Evolutionary conservation across 352 stramenopile species (phyloP), one percentile per base, ranked within the genome.

Genomic region (Aphanomyces stellatus): DNA sequence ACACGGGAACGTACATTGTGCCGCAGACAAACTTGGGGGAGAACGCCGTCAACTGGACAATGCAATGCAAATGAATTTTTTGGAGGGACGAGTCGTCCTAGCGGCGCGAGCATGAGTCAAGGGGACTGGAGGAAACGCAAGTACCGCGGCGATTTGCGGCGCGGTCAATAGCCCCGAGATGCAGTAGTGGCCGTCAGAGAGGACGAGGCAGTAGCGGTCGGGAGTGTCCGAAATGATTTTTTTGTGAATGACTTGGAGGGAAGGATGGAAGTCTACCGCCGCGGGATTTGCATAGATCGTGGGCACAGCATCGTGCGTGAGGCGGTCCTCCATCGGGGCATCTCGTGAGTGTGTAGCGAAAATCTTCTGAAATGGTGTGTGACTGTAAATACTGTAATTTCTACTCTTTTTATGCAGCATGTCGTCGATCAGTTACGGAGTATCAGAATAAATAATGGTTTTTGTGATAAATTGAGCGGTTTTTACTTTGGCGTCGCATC

Each of bases 241-340:
- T 13, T 34, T 31, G 37, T 64, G 55, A n/a, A 64, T 27, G 37
- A 64, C 37, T n/a, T 64, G 55, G 17, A 64, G 55, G 35, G 10
- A 35, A 17, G 55, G 55, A n/a, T 35, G 55, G 34, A 64, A 64
- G 19, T 17, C 37, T 19, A n/a, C 19, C 1, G 40, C 55, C 2
- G 55, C 25, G n/a, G 49, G 49, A 13, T 37, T 33, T 13, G 13
- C 28, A 30, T 40, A 57, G 19, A 57, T 17, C n/a, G 49, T 57
- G 1, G 49, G 13, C 25, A 57, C 49, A 7, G 49, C 49, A 57
- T 57, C 27, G 13, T 1, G 22, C 19, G 49, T 57, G 22, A 57
- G 37, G 37, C 2, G 37, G 13, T 46, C 37, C 37, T n/a, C n/a
- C n/a, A n/a, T n/a, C n/a, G n/a, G n/a, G n/a, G n/a, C n/a, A n/a